Evolutionary conservation across 768 basidiomycete species (phyloP), one percentile per base, ranked within the genome.

Genomic region (Macrolepiota fuliginosa): DNA sequence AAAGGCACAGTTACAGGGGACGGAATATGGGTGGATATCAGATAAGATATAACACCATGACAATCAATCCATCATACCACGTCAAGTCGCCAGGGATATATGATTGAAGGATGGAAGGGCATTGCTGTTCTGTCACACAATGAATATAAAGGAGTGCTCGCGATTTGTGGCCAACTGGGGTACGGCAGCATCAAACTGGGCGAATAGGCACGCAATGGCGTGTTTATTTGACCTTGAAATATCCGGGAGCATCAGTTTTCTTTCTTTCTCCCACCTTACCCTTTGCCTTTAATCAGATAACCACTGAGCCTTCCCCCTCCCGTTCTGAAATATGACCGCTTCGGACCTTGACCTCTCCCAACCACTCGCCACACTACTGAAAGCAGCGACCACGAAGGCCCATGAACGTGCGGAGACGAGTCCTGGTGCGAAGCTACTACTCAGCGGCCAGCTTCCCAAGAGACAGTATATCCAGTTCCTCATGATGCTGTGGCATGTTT

Each of bases 401-500:
- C 90, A 91, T 68, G 82, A 85, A 58, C 71, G 75, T 12, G 84
- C 84, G 19, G 83, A 83, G 66, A 79, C 81, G 62, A 86, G 83
- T 65, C 70, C 78, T 25, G 88, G 83, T 27, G 89, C 86, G 1
- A 74, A 73, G 50, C 81, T 81, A 51, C 76, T 91, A 45, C 76
- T 83, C 22, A 80, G 80, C 56, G 89, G 89, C 10, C 77, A 81
- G 61, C 78, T 91, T 37, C 75, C 78, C 56, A 80, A 81, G 69
- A 79, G 83, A 46, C 89, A 90, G 69, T 92, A 92, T 70, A 73
- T 86, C 15, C 79, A 82, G 52, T 89, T 85, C 73, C 78, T 91
- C 47, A 86, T 91, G 78, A 85, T 89, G 78, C 82, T 93, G 24
- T 92, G 88, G 85, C 82, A 90, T 66, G 75, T 94, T 27, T 94